phyloP scores from a whole-genome alignment of 2,329 filamentous ascomycete species.

The Macroventuria anomochaeta region DNA sequence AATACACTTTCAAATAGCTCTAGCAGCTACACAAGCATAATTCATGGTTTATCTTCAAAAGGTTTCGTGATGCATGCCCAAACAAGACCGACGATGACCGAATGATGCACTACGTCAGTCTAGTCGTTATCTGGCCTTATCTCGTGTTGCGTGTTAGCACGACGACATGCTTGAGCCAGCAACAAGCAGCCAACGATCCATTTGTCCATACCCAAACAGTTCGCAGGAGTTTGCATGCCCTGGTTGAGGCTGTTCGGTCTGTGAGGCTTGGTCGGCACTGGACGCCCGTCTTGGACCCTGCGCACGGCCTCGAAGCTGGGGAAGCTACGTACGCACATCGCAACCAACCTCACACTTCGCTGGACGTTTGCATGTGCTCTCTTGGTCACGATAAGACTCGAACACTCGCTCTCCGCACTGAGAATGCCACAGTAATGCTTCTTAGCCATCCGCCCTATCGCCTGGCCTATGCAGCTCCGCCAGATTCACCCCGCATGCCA shows the following conservation, averaged over 20 bases:
- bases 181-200: not conserved
- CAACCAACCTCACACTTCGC: slow-evolving; percentile 7
- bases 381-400: not conserved
- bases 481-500: slow-evolving; percentile 44
- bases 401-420: slow-evolving; percentile 7
- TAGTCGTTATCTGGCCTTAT: slow-evolving; percentile 36
- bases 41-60: not conserved
- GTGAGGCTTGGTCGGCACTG: slow-evolving; percentile 13
- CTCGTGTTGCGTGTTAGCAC: slow-evolving; percentile 9
- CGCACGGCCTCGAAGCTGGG: slow-evolving; percentile 15
- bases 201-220: not conserved
- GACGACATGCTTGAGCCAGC: not conserved
- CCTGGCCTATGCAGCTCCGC: slow-evolving; percentile 48
- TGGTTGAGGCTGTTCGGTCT: slow-evolving; percentile 1
- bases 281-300: slow-evolving; percentile 12
- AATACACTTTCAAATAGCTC: not conserved
- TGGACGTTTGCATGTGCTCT: not conserved
- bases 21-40: not conserved
- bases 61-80: not conserved
- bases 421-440: slow-evolving; percentile 40
- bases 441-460: slow-evolving; percentile 17
- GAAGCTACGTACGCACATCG: slow-evolving; percentile 17
- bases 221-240: slow-evolving; percentile 3
- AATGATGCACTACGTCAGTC: slow-evolving; percentile 15
- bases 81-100: slow-evolving; percentile 1